A percentile compares a stretch with the other conserved stretches of the same genome.
phyloP scores from a whole-genome alignment of 257 asterid genomes.

The Solanum commersonii region DNA sequence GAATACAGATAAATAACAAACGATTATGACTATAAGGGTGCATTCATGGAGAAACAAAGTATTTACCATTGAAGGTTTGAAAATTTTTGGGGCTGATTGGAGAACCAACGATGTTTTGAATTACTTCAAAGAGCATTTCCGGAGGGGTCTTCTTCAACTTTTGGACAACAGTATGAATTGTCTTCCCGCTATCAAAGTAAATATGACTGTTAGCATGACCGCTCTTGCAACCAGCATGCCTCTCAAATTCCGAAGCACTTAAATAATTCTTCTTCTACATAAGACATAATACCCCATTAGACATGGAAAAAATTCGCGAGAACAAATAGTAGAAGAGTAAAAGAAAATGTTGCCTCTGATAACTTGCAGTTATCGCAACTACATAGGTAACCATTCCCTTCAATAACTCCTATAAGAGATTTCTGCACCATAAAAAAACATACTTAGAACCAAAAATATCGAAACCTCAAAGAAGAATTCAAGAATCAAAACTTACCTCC shows the following conservation, averaged over 20 bases:
- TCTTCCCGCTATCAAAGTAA: slow-evolving; percentile 69
- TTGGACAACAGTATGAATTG: slow-evolving; percentile 58
- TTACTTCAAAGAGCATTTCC: slow-evolving; percentile 47
- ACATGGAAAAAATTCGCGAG: too few relatives aligned
- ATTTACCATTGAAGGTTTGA: slow-evolving; percentile 58
- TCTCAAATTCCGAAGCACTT: slow-evolving; percentile 70
- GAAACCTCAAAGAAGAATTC: too few relatives aligned
- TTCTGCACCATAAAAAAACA: too few relatives aligned
- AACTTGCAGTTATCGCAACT: slow-evolving; percentile 26
- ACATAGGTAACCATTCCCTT: too few relatives aligned
- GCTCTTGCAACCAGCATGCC: slow-evolving; percentile 76
- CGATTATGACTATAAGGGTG: too few relatives aligned
- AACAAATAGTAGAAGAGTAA: too few relatives aligned
- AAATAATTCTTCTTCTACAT: neutral
- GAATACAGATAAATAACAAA: neutral
- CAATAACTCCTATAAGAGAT: too few relatives aligned
- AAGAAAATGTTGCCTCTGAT: too few relatives aligned
- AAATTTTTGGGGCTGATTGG: slow-evolving; percentile 18
- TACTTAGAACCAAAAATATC: too few relatives aligned
- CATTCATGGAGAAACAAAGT: neutral
- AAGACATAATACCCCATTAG: too few relatives aligned
- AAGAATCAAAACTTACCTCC: too few relatives aligned
- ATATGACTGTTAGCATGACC: slow-evolving; percentile 80
- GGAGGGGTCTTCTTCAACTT: slow-evolving; percentile 68
- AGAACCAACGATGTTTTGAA: slow-evolving; percentile 50